phyloP scores from a whole-genome alignment of 2,329 filamentous ascomycete genomes.

The Xylaria sp. region DNA sequence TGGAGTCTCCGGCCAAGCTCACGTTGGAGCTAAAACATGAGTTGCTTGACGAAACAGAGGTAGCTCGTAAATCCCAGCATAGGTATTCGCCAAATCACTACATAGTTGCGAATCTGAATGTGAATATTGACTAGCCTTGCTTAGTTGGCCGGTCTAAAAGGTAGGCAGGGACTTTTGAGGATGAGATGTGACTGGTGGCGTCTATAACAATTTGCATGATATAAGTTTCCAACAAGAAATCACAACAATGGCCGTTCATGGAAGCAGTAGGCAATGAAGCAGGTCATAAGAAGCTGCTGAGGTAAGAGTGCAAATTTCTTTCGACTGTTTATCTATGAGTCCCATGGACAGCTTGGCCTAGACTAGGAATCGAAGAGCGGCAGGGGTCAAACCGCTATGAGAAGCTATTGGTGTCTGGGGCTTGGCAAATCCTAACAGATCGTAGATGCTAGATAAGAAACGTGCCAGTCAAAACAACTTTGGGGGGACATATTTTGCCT shows the following conservation, averaged over 20 bases:
- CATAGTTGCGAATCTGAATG: not conserved
- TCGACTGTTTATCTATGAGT: not conserved
- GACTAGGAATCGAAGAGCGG: not conserved
- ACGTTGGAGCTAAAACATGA: slow-evolving; percentile 23
- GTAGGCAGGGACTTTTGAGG: not conserved
- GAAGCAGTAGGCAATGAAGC: not conserved
- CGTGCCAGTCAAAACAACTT: slow-evolving; percentile 5
- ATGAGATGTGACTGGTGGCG: not conserved
- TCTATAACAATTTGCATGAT: not conserved
- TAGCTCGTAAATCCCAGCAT: not conserved
- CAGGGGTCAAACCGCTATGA: not conserved
- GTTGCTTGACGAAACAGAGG: slow-evolving; percentile 11
- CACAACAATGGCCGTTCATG: not conserved
- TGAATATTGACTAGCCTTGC: not conserved
- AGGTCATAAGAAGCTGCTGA: not conserved
- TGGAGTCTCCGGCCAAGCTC: slow-evolving; percentile 18
- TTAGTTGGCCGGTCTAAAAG: not conserved
- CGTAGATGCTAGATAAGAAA: slow-evolving; percentile 15
- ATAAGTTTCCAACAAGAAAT: not conserved
- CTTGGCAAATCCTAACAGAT: slow-evolving; percentile 12
- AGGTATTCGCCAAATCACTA: not conserved
- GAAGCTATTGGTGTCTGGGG: not conserved
- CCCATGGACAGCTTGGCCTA: not conserved
- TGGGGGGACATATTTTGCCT: slow-evolving; percentile 25
- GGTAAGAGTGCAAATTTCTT: not conserved